Conservation (phyloP, 352 stramenopile genomes). For the Globisporangium irregulare region DNA sequence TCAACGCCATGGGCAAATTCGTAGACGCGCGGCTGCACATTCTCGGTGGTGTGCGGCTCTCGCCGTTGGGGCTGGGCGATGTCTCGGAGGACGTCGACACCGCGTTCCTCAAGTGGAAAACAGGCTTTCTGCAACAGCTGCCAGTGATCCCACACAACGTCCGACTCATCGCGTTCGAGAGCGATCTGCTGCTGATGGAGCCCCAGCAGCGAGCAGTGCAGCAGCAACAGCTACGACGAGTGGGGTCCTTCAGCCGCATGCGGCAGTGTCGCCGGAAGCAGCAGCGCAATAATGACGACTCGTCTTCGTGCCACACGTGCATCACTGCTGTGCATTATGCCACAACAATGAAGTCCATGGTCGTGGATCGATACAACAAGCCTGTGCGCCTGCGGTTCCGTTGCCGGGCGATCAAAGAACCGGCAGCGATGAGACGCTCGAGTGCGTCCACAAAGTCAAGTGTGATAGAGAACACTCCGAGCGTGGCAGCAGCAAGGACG, state of each 20-base stretch:
- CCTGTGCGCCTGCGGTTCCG: slow-evolving; percentile 21
- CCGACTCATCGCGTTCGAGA: slow-evolving; percentile 15
- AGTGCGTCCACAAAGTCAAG: not conserved
- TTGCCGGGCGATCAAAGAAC: slow-evolving; percentile 13
- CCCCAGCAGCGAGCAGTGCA: not conserved
- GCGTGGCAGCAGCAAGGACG: not conserved
- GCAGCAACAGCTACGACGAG: not conserved
- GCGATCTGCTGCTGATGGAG: slow-evolving; percentile 33
- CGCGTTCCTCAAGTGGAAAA: slow-evolving; percentile 76
- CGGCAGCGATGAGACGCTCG: slow-evolving; percentile 1
- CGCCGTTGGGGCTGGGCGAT: slow-evolving; percentile 87
- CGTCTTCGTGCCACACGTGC: not conserved
- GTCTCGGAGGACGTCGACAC: slow-evolving; percentile 83
- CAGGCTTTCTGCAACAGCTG: slow-evolving; percentile 30
- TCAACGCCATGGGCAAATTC: slow-evolving; percentile 92
- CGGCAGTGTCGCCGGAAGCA: slow-evolving; percentile 3
- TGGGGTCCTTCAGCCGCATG: not conserved
- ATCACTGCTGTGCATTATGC: too few species aligned
- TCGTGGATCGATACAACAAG: slow-evolving; percentile 22
- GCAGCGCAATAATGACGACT: not conserved
- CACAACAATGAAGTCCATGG: slow-evolving; percentile 7
- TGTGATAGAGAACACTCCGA: not conserved
- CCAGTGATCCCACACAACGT: slow-evolving; percentile 13
- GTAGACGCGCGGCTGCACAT: slow-evolving; percentile 81
- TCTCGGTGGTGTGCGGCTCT: slow-evolving; percentile 74